Evolutionary conservation across 129 eudicot species (phyloP).

Genomic region (Saussurea involucrata): DNA sequence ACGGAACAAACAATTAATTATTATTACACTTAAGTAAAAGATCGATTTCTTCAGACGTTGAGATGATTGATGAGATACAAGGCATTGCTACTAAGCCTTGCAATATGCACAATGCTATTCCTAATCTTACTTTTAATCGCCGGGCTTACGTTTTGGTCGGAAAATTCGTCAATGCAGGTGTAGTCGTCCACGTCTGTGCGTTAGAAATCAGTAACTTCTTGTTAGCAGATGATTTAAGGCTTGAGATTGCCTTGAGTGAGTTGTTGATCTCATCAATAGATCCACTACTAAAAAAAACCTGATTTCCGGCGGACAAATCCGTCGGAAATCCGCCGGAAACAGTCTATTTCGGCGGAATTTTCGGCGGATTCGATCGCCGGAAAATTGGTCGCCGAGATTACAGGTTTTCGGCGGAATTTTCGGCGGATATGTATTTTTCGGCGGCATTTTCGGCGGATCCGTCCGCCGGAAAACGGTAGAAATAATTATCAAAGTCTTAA

Average conservation of each 20-base stretch:
- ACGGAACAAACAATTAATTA: not conserved
- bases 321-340: no score
- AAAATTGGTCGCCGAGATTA: no score
- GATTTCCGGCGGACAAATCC: no score
- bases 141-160: slow-evolving; percentile 25
- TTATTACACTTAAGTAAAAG: not conserved
- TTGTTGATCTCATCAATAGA: slow-evolving; percentile 44
- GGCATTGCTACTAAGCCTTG: slow-evolving; percentile 54
- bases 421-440: no score
- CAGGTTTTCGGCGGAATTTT: no score
- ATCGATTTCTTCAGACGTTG: not conserved
- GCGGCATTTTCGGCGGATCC: no score
- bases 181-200: slow-evolving; percentile 59
- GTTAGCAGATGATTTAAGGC: slow-evolving; percentile 10
- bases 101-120: slow-evolving; percentile 27
- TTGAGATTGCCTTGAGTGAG: slow-evolving; percentile 15
- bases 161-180: slow-evolving; percentile 59
- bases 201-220: slow-evolving; percentile 42
- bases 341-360: no score
- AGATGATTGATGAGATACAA: slow-evolving; percentile 62
- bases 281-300: no score
- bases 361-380: no score
- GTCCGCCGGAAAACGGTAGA: no score
- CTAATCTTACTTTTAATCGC: slow-evolving; percentile 43
- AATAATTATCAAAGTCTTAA: no score